Evolutionary conservation across 192 early-diverging fungal genomes (phyloP).

Genomic region (Powellomyces hirtus): DNA sequence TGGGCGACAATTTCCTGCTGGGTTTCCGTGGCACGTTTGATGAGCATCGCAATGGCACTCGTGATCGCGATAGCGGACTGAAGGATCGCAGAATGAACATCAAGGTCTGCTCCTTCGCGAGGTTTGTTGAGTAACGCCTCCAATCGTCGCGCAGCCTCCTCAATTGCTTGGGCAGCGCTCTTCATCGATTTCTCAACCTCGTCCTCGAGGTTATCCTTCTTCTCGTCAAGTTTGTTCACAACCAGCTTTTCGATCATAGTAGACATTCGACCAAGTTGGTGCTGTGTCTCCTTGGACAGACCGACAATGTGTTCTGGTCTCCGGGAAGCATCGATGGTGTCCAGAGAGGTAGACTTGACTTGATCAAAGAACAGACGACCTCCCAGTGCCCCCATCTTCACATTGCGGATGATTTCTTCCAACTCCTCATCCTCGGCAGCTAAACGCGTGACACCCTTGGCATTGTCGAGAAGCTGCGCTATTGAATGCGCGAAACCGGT

Average conservation of each 20-base stretch:
- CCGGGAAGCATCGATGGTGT: slow-evolving; percentile 44
- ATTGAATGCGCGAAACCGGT: slow-evolving; percentile 78
- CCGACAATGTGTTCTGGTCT: slow-evolving; percentile 74
- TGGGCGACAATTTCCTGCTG: slow-evolving; percentile 98
- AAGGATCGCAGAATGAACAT: slow-evolving; percentile 89
- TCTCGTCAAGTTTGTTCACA: slow-evolving; percentile 53
- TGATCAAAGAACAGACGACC: slow-evolving; percentile 81
- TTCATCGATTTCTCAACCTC: slow-evolving; percentile 93
- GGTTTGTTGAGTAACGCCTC: slow-evolving; percentile 78
- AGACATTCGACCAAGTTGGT: slow-evolving; percentile 69
- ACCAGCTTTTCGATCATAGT: slow-evolving; percentile 76
- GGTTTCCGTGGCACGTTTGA: slow-evolving; percentile 88
- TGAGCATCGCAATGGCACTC: slow-evolving; percentile 90
- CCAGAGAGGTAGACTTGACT: slow-evolving; percentile 64
- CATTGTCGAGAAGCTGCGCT: slow-evolving; percentile 77
- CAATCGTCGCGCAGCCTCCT: slow-evolving; percentile 81
- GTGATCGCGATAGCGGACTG: slow-evolving; percentile 90
- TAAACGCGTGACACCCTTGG: slow-evolving; percentile 86
- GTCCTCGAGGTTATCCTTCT: slow-evolving; percentile 81
- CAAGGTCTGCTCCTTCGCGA: slow-evolving; percentile 73
- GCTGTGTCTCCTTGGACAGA: slow-evolving; percentile 73
- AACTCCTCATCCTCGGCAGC: slow-evolving; percentile 75
- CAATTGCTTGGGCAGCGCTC: slow-evolving; percentile 87
- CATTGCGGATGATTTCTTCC: slow-evolving; percentile 73
- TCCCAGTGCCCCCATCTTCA: slow-evolving; percentile 64